Evolutionary conservation across 371 early-diverging fungal species (phyloP).

Genomic region (Cokeromyces recurvatus): DNA sequence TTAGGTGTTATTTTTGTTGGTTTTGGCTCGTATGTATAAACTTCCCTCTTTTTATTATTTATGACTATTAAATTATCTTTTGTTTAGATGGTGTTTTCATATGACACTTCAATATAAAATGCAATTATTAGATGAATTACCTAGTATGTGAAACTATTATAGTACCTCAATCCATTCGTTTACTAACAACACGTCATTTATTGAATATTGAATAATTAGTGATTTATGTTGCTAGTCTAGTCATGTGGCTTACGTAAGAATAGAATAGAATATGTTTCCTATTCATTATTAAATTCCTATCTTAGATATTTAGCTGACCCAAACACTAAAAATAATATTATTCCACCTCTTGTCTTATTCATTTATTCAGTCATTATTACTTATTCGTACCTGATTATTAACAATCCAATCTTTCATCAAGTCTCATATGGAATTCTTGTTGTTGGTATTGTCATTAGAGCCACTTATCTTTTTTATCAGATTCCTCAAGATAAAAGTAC

Average conservation of each 20-base stretch:
- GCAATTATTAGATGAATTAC: slow-evolving; percentile 75
- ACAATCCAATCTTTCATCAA: slow-evolving; percentile 75
- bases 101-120: slow-evolving; percentile 72
- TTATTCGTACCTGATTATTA: slow-evolving; percentile 58
- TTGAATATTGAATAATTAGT: no score
- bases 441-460: slow-evolving; percentile 39
- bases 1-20: slow-evolving; percentile 61
- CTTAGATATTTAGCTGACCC: slow-evolving; percentile 46
- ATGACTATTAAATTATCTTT: not conserved
- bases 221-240: slow-evolving; percentile 50
- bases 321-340: slow-evolving; percentile 25
- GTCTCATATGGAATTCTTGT: slow-evolving; percentile 60
- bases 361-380: slow-evolving; percentile 58
- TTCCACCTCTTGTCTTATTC: slow-evolving; percentile 38
- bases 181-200: no score
- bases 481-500: slow-evolving; percentile 33
- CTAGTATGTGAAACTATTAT: no score
- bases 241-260: slow-evolving; percentile 39
- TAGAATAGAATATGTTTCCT: no score
- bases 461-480: slow-evolving; percentile 28
- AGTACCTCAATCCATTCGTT: no score
- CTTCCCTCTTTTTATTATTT: not conserved
- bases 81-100: slow-evolving; percentile 66
- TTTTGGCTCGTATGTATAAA: slow-evolving; percentile 54
- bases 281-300: no score